phyloP scores from a whole-genome alignment of 352 stramenopile genomes.

The Globisporangium carolinianum region DNA sequence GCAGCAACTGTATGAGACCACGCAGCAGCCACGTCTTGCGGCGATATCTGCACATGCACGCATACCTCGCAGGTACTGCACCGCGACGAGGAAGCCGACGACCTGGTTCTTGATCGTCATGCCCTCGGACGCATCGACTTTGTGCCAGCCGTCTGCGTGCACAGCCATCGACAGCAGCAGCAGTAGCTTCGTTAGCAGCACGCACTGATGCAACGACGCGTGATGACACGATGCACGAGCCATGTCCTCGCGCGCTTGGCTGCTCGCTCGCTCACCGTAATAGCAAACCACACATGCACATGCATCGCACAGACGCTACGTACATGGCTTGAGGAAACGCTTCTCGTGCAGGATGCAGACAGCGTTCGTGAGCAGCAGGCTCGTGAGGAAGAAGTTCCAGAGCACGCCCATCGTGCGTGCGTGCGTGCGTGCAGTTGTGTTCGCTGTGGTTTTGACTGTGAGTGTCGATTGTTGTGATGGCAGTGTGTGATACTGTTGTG shows the following conservation, averaged over 20 bases:
- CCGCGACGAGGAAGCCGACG: conserved; percentile 74
- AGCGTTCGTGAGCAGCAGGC: conserved; percentile 78
- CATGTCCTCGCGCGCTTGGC: not conserved
- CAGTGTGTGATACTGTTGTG: not conserved
- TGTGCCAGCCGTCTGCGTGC: conserved; percentile 72
- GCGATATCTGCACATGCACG: not conserved
- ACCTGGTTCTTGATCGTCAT: conserved; percentile 87
- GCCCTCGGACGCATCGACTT: conserved; percentile 70
- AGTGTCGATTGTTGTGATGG: not conserved
- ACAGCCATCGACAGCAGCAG: not conserved
- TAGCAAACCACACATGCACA: not conserved
- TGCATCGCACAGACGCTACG: conserved; percentile 12
- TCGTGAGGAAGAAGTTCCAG: conserved; percentile 87
- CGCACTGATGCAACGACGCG: no score
- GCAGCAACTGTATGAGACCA: no score
- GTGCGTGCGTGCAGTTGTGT: conserved; percentile 1
- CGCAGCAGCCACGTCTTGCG: no score
- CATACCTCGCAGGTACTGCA: conserved; percentile 82
- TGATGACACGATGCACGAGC: not conserved
- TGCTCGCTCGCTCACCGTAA: not conserved
- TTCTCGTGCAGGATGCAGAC: conserved; percentile 86
- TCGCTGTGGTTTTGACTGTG: not conserved
- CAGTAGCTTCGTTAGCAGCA: not conserved
- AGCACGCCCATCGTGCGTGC: conserved; percentile 70
- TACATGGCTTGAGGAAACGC: conserved; percentile 80